Conservation (phyloP, 148 eudicot species). For the Rhododendron williamsianum region DNA sequence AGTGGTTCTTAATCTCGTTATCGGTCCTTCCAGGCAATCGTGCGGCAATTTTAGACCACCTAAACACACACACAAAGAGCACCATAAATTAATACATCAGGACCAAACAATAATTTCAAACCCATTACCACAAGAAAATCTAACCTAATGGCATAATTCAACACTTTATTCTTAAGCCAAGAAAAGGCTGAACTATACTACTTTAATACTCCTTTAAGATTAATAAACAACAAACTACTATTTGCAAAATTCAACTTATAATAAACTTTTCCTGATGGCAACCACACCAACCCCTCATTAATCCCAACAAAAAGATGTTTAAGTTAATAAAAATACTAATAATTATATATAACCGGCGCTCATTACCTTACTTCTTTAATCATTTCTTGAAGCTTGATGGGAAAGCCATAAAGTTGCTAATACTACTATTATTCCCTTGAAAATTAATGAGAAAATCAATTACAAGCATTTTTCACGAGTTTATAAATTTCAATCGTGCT, state of each 20-base stretch:
- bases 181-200: not conserved
- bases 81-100: not conserved
- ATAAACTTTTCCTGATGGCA: not conserved
- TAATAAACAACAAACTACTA: not conserved
- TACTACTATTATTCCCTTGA: not conserved
- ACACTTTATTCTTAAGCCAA: constrained; percentile 8
- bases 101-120: not conserved
- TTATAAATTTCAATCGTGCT: not conserved
- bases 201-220: not conserved
- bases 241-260: not conserved
- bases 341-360: not conserved
- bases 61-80: constrained; percentile 11
- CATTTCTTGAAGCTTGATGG: not conserved
- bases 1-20: constrained; percentile 89
- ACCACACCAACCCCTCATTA: not conserved
- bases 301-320: not conserved
- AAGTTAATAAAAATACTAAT: too few species aligned
- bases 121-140: not conserved
- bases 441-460: not conserved
- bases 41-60: constrained; percentile 96
- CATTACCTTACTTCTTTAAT: not conserved
- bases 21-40: constrained; percentile 90
- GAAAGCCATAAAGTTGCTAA: not conserved
- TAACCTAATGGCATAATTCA: not conserved
- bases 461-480: not conserved